A percentile compares a stretch with the other conserved stretches of the same genome.
Evolutionary conservation across 441 rosid species (phyloP).

Genomic region (Erodium texanum): DNA sequence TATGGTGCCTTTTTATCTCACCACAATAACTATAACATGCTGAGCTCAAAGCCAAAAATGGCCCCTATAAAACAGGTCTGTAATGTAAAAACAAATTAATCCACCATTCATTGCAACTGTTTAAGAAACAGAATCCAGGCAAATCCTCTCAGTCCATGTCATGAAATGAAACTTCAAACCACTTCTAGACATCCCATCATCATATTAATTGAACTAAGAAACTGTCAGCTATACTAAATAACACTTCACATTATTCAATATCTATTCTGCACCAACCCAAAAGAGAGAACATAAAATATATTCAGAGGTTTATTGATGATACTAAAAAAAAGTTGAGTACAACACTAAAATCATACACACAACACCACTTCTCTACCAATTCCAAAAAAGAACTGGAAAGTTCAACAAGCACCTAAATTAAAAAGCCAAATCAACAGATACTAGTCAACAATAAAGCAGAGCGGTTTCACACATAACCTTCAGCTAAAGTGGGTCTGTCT

Average conservation of each 20-base stretch:
- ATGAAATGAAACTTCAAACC: not conserved
- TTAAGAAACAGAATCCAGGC: too few relatives aligned
- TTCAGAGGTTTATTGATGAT: not conserved
- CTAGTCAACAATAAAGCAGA: constrained; percentile 1
- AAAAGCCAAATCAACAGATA: not conserved
- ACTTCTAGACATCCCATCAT: not conserved
- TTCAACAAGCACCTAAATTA: not conserved
- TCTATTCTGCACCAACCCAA: not conserved
- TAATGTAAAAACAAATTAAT: too few relatives aligned
- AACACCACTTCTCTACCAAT: not conserved
- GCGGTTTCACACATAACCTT: constrained; percentile 1
- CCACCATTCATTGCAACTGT: too few relatives aligned
- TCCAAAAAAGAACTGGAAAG: not conserved
- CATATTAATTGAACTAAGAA: not conserved
- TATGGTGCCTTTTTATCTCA: not conserved
- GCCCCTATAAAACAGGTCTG: too few relatives aligned
- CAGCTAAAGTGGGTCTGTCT: constrained; percentile 2
- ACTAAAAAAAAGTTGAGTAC: not conserved
- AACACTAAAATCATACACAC: not conserved
- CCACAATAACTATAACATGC: not conserved
- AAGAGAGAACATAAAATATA: not conserved
- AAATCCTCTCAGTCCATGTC: not conserved
- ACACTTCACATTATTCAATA: not conserved
- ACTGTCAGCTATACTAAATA: not conserved
- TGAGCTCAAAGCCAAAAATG: too few relatives aligned